phyloP scores from a whole-genome alignment of 2,329 filamentous ascomycete genomes.

The Hypoxylon sp. region DNA sequence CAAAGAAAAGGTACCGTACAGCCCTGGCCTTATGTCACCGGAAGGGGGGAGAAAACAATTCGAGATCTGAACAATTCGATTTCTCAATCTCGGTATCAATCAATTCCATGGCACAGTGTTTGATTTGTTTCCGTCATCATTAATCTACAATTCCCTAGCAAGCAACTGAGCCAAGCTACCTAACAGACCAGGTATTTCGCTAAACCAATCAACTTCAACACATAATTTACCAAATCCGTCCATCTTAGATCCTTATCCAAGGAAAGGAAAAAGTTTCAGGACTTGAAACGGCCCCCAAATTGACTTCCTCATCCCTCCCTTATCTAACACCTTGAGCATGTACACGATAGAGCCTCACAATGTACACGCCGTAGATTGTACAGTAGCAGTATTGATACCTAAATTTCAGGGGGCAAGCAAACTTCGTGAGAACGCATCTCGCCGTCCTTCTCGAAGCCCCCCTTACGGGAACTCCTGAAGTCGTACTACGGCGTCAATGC shows the following conservation, averaged over 20 bases:
- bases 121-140: constrained; percentile 15
- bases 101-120: constrained; percentile 7
- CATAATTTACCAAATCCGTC: constrained; percentile 21
- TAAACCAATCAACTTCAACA: constrained; percentile 19
- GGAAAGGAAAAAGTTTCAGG: constrained; percentile 19
- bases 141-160: not conserved
- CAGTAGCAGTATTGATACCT: constrained; percentile 1
- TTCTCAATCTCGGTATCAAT: constrained; percentile 4
- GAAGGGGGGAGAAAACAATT: constrained; percentile 5
- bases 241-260: constrained; percentile 23
- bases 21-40: constrained; percentile 11
- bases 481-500: constrained; percentile 31
- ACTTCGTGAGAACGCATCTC: not conserved
- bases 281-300: constrained; percentile 44
- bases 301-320: constrained; percentile 26
- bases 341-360: constrained; percentile 29
- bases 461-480: constrained; percentile 12
- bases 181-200: constrained; percentile 10
- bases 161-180: not conserved
- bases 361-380: constrained; percentile 9
- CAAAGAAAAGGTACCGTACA: constrained; percentile 10
- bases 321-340: constrained; percentile 6
- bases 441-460: constrained; percentile 33
- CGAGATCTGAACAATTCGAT: constrained; percentile 30
- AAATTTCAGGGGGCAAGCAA: constrained; percentile 8